Conservation (phyloP, 176 grass and related monocot genomes). For the Zoysia japonica region DNA sequence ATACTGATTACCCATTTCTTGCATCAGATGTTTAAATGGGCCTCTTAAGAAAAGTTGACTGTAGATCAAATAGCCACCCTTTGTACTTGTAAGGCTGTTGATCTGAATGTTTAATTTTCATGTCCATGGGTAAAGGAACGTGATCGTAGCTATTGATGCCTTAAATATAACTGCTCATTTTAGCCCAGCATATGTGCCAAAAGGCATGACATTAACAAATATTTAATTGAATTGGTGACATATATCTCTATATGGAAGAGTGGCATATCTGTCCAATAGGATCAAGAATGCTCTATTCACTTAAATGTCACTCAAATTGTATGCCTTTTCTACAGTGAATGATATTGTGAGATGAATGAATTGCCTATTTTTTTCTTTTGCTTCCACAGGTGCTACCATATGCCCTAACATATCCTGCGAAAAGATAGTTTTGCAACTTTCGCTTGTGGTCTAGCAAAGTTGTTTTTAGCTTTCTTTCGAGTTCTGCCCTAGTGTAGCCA, state of each 20-base stretch:
- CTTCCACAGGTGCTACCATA: constrained; percentile 6
- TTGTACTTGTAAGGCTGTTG: neutral
- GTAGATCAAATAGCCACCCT: neutral
- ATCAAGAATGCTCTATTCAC: neutral
- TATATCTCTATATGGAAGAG: neutral
- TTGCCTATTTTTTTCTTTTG: constrained; percentile 16
- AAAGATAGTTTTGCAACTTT: constrained; percentile 15
- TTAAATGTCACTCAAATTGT: neutral
- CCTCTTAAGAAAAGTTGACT: neutral
- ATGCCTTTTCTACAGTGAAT: neutral
- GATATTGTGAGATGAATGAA: neutral
- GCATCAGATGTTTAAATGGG: constrained; percentile 18
- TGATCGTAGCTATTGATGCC: neutral
- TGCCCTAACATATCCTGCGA: neutral
- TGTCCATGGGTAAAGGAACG: constrained; percentile 11
- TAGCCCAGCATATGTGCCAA: neutral
- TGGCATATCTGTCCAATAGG: neutral
- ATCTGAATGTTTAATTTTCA: constrained; percentile 20
- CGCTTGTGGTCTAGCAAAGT: neutral
- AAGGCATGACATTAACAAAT: neutral
- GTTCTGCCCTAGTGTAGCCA: neutral
- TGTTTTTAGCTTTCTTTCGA: neutral
- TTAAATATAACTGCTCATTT: neutral
- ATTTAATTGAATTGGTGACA: neutral
- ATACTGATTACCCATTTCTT: constrained; percentile 76